Evolutionary conservation across 768 basidiomycete species (phyloP), one percentile per base, ranked within the genome.

Genomic region (Podaxis mareebaensis): DNA sequence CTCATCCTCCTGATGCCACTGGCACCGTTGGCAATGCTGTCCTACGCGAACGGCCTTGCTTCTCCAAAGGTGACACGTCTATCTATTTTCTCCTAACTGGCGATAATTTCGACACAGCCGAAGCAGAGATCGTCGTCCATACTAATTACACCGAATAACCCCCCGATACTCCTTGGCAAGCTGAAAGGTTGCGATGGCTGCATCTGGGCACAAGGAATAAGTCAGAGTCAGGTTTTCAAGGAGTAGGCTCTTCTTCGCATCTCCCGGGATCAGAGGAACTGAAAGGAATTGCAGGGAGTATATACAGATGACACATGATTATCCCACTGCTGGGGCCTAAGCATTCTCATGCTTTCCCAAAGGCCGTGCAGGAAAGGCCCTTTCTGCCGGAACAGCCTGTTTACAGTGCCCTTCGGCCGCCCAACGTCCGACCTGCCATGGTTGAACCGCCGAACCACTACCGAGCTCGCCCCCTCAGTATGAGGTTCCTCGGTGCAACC

Each of bases 161-260:
- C 51, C 55, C 51, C 55, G 20, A 22, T 54, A 55, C 44, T 65
- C 15, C 55, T 63, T 44, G 48, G 49, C 7, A 57, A 63, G 17
- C 64, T 74, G 39, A 67, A 68, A 54, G 73, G 70, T 24, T 70
- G 70, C 1, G 60, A 72, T 4, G 72, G 62, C 20, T 71, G 69
- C 53, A 63, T 74, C 10, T 73, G 73, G 72, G 73, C 71, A 3
- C 70, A 70, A 44, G 72, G 72, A 3, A 68, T 73, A 54, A 70
- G 68, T 57, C 69, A 69, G 60, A 67, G 58, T 6, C 46, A 66
- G 20, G 73, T 74, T 7, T 59, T 58, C 24, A 71, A 72, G 57
- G 69, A 70, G 71, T 73, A 65, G 60, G 68, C 33, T 38, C n/a
- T 22, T 22, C 49, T n/a, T 11, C 39, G 2, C 61, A 8, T 4